Percentiles rank a stretch among this genome's conserved stretches.
Evolutionary conservation across 495 filamentous ascomycete genomes (phyloP).

Genomic region (Penicillium crystallinum): DNA sequence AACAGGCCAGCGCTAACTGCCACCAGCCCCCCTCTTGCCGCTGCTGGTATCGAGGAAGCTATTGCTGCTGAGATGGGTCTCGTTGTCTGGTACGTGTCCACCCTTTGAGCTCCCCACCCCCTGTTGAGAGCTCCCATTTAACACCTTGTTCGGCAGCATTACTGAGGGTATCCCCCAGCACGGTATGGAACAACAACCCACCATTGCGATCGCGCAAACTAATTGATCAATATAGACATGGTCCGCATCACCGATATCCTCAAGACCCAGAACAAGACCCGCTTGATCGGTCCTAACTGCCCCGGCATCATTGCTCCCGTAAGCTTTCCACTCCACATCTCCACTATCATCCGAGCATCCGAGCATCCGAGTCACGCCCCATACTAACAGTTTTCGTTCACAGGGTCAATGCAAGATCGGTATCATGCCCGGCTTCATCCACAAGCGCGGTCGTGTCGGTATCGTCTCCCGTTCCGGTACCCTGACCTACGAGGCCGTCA

Average conservation of each 20-base stretch:
- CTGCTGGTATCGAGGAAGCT: slow-evolving; percentile 94
- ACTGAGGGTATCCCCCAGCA: slow-evolving; percentile 98
- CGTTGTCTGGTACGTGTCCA: slow-evolving; percentile 67
- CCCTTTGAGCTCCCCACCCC: slow-evolving; percentile 6
- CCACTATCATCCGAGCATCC: neutral
- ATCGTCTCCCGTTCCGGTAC: slow-evolving; percentile 98
- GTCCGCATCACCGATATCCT: slow-evolving; percentile 97
- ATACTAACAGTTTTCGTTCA: slow-evolving; percentile 13
- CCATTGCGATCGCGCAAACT: slow-evolving; percentile 12
- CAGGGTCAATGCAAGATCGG: slow-evolving; percentile 99
- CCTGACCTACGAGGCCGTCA: slow-evolving; percentile 98
- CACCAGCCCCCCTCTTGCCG: slow-evolving; percentile 77
- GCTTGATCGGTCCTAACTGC: slow-evolving; percentile 96
- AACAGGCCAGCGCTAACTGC: slow-evolving; percentile 10
- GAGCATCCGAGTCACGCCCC: neutral
- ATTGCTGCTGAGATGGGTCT: slow-evolving; percentile 87
- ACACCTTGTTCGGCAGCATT: slow-evolving; percentile 51
- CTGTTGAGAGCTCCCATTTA: slow-evolving; percentile 12
- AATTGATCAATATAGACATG: slow-evolving; percentile 67
- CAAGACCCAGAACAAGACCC: slow-evolving; percentile 95
- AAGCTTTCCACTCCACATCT: slow-evolving; percentile 24
- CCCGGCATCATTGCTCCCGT: slow-evolving; percentile 92
- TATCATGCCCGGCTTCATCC: slow-evolving; percentile 99
- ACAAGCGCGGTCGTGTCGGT: slow-evolving; percentile 97
- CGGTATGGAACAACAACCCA: slow-evolving; percentile 48